Evolutionary conservation across 2,329 filamentous ascomycete species (phyloP), one percentile per base, ranked within the genome.

Genomic region (Pyricularia pennisetigena): DNA sequence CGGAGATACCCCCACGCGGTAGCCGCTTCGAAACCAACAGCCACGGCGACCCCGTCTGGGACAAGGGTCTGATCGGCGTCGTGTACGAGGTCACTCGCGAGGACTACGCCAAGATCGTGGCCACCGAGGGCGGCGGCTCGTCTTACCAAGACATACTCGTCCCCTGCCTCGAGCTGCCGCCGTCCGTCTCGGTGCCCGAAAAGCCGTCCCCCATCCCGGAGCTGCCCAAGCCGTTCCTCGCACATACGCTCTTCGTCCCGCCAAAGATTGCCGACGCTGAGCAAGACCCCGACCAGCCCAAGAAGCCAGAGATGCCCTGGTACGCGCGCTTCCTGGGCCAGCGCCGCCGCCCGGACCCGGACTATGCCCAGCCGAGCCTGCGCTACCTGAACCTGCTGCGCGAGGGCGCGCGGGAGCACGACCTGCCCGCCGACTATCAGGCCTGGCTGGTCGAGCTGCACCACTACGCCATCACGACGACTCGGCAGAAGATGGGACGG

Each of bases 61-160:
- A 88, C 71, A 94, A 93, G 74, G 92, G 92, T 4, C 84, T 99
- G 2, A 86, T 97, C 59, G 95, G 95, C 28, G 93, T 97, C 20
- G 95, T 98, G 4, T 99, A 99, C 80, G 94, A 98, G 80, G 92
- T 98, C 32, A 97, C 93, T 0, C 81, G 84, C 23, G 78, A 85
- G 62, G 95, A 99, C 79, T 99, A 92, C 76, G 85, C 88, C 7
- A 90, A 86, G 69, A 97, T 99, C 72, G 90, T 98, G 70, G 89
- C 89, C 5, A 97, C 94, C 5, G 95, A 99, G 77, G 94, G 94
- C 67, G 94, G 92, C 35, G 94, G 94, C 23, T 80, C 88, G 2
- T 85, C 89, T n/a, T 99, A 99, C 80, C 82, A 89, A 68, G 93
- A 98, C 75, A 87, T 97, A 12, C 75, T 92, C 0, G 88, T 97